Conservation (phyloP, 371 early-diverging fungal species). For the Apophysomyces elegans region DNA sequence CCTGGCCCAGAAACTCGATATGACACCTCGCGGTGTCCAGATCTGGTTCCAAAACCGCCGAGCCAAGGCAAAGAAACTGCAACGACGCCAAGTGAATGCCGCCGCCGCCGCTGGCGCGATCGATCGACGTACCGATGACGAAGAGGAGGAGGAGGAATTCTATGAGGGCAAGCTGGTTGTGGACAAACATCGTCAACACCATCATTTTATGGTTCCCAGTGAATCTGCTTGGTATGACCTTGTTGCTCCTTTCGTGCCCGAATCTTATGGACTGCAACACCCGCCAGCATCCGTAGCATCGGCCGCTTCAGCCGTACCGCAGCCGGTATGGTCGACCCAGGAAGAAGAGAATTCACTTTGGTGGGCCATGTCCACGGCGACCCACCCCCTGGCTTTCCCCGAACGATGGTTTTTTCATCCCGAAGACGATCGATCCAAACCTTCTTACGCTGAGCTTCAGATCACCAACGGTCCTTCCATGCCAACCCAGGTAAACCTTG, state of each 20-base stretch:
- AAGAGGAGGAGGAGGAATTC: not conserved
- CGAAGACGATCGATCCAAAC: not conserved
- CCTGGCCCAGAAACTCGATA: slow-evolving; percentile 71
- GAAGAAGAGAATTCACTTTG: not conserved
- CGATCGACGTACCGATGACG: slow-evolving; percentile 6
- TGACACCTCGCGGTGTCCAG: slow-evolving; percentile 85
- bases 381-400: slow-evolving; percentile 6
- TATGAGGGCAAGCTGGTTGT: not conserved
- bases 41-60: slow-evolving; percentile 96
- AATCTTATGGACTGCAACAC: not conserved
- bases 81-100: slow-evolving; percentile 20
- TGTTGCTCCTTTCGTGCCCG: not conserved
- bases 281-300: not conserved
- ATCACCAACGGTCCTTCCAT: slow-evolving; percentile 18
- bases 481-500: not conserved
- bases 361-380: slow-evolving; percentile 6
- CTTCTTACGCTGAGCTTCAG: not conserved
- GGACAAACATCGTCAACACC: not conserved
- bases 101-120: not conserved
- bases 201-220: too few relatives aligned
- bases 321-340: not conserved
- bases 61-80: slow-evolving; percentile 66
- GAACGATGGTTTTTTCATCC: not conserved
- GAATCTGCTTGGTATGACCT: not conserved
- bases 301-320: too few relatives aligned